Base-by-base conservation (phyloP, 2,329 filamentous ascomycete species). In the Myriosclerotinia scirpicola region DNA sequence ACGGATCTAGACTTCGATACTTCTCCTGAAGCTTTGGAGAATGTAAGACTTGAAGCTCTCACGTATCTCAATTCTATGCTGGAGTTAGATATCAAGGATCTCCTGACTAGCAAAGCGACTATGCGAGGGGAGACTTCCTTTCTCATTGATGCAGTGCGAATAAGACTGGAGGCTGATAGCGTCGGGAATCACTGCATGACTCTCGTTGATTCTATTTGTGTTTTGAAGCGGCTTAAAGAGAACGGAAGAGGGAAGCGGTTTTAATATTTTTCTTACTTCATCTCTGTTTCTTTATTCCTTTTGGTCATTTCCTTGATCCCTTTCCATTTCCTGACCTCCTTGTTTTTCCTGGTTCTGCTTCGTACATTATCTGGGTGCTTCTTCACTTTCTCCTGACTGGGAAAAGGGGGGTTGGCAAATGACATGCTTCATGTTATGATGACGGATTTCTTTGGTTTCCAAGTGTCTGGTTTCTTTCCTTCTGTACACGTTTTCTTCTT, bases 151-250 rank as follows among this genome's bases (percentile, higher is more conserved):
- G 77, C 85, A 67, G 82, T 81, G 8, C 78, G 79, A 20, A 76
- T 79, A 44, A 75, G 79, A 53, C 75, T 87, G 53, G 81, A 83
- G 71, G 74, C 73, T 53, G 84, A 86, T 62, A 83, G 81, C 48
- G 74, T 81, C 4, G 83, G 82, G 7, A 78, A 79, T 26, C 78
- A 79, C 60, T 85, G 79, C 70, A 80, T 81, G 56, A 73, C 86
- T 60, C 82, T 84, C 54, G 79, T 82, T 34, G 85, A 87, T 71
- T 83, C 84, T 8, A 78, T 84, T 4, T 76, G 79, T 2, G 84
- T 86, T 62, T 71, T 88, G 70, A 79, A 77, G 71, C 83, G 80
- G 71, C 73, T 87, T 63, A 82, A 84, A 70, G 80, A 82, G 69
- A 77, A 79, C 1, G 77, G 74, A 11, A 77, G 77, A 64, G 75